Conservation (phyloP, 208 protist genomes). For the Leishmania turanica region DNA sequence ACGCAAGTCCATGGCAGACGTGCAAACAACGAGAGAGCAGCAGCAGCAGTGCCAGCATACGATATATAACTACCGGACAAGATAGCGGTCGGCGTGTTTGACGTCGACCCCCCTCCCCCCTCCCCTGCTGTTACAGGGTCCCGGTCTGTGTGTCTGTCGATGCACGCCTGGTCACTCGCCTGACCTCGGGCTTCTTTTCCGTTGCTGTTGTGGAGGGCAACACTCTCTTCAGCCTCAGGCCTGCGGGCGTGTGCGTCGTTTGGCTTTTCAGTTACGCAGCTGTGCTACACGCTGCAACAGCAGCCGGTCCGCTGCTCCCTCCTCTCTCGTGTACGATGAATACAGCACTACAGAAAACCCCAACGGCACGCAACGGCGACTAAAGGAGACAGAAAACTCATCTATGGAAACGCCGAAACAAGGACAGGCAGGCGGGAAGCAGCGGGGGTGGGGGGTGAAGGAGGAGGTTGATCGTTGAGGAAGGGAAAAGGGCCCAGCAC, state of each 20-base stretch:
- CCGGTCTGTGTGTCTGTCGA: not conserved
- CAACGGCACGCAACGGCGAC: slow-evolving; percentile 1
- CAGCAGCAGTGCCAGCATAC: not conserved
- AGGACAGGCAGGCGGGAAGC: not conserved
- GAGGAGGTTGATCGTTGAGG: not conserved
- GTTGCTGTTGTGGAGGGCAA: not conserved
- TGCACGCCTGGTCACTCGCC: not conserved
- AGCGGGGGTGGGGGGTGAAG: not conserved
- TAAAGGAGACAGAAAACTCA: not conserved
- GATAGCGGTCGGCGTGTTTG: not conserved
- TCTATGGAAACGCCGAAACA: slow-evolving; percentile 6
- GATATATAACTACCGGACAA: not conserved
- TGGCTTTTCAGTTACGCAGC: not conserved
- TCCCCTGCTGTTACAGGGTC: not conserved
- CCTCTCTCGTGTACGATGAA: not conserved
- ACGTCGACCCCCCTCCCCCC: not conserved
- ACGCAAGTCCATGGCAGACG: not conserved
- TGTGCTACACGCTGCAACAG: not conserved
- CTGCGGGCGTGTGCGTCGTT: not conserved
- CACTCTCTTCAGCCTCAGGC: not conserved
- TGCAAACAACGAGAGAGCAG: not conserved
- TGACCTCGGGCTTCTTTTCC: not conserved
- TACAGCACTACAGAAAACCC: slow-evolving; percentile 14
- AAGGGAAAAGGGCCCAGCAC: not conserved
- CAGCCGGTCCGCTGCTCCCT: not conserved